These are phyloP conservation scores for Teunomyces kruisii DNA, from an alignment of 805 yeast genomes.

Conservation along the genomic window DNA sequence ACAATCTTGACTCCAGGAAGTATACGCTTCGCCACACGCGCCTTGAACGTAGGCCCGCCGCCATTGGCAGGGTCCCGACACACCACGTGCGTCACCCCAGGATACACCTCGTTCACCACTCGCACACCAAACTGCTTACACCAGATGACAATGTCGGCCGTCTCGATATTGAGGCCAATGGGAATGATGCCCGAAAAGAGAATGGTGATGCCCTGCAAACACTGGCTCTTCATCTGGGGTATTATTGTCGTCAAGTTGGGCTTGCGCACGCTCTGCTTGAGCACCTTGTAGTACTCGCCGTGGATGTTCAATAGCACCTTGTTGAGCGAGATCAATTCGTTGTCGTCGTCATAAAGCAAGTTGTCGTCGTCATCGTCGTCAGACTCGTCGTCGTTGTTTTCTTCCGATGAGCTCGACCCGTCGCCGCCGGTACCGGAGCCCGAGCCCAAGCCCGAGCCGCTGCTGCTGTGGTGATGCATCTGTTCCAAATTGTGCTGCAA, in stretches of 20 bases:
- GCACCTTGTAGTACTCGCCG: conserved; percentile 56
- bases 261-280: conserved; percentile 30
- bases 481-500: conserved; percentile 71
- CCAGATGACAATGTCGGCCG: conserved; percentile 91
- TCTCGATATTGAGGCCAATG: conserved; percentile 65
- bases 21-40: conserved; percentile 69
- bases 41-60: conserved; percentile 67
- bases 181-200: conserved; percentile 91
- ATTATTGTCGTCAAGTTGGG: conserved; percentile 73
- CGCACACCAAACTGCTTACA: conserved; percentile 87
- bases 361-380: conserved; percentile 44
- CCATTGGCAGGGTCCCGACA: conserved; percentile 64
- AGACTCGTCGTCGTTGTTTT: conserved; percentile 24
- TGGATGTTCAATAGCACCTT: conserved; percentile 66
- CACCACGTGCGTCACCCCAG: conserved; percentile 83
- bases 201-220: conserved; percentile 66
- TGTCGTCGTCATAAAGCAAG: conserved; percentile 75
- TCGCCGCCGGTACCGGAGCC: too few relatives aligned
- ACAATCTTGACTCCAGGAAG: conserved; percentile 71
- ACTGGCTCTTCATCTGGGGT: conserved; percentile 68
- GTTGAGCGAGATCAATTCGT: conserved; percentile 65
- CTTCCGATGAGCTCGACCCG: conserved; percentile 17
- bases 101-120: conserved; percentile 68
- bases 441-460: conserved; percentile 17
- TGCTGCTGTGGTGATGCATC: conserved; percentile 31